These are phyloP conservation scores for Adenanthera pavonina DNA, from an alignment of 306 rosid species.

Conservation along the genomic window DNA sequence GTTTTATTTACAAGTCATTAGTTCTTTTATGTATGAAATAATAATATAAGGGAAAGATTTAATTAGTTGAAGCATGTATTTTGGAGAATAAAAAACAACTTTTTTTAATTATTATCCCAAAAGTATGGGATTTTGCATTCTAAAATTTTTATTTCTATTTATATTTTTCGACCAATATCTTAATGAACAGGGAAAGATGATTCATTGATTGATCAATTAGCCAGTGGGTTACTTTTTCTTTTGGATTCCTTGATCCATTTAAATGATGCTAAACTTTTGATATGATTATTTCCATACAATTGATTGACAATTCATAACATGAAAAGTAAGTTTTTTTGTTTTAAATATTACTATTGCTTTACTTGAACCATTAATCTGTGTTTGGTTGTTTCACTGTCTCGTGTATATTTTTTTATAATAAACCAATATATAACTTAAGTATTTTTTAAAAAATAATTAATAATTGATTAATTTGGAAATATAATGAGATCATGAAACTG, in stretches of 20 bases:
- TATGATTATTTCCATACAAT: conserved; percentile 7
- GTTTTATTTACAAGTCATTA: not conserved
- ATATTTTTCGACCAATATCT: not conserved
- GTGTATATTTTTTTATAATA: too few relatives aligned
- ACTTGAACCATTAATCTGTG: too few relatives aligned
- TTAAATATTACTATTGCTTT: not conserved
- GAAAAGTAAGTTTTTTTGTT: not conserved
- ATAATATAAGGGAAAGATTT: not conserved
- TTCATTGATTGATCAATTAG: conserved; percentile 28
- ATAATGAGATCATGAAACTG: not conserved
- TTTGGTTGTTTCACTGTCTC: too few relatives aligned
- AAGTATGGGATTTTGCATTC: not conserved
- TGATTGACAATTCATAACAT: not conserved
- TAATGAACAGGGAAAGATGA: conserved; percentile 2
- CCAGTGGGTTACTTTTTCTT: conserved; percentile 1
- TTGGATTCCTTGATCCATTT: conserved; percentile 33
- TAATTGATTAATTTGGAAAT: too few relatives aligned
- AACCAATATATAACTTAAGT: too few relatives aligned
- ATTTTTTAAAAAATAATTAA: too few relatives aligned
- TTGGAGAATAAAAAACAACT: not conserved
- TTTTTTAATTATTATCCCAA: not conserved
- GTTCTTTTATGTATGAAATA: not conserved
- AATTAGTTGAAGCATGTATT: not conserved
- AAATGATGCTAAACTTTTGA: conserved; percentile 42
- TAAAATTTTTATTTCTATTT: not conserved